These are phyloP conservation scores for Podospora comata DNA, from an alignment of 495 filamentous ascomycete genomes.

Conservation along the genomic window DNA sequence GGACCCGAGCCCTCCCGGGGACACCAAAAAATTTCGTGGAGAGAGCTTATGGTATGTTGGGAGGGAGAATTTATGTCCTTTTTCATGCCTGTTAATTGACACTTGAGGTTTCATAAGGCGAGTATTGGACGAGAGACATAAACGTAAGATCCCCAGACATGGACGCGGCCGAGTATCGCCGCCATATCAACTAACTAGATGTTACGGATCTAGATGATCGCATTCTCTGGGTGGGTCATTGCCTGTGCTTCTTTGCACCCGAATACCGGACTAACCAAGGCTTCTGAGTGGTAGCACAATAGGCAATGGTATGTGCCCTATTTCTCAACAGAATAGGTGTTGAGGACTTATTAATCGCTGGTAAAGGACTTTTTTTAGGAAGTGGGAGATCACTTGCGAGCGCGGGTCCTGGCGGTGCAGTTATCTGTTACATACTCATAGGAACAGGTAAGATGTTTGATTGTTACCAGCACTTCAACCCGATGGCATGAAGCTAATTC, in stretches of 20 bases:
- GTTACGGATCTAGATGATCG: slow-evolving; percentile 30
- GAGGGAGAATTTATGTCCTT: not conserved
- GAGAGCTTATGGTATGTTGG: slow-evolving; percentile 30
- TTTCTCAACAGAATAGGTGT: not conserved
- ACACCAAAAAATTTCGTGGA: slow-evolving; percentile 29
- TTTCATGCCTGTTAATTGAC: not conserved
- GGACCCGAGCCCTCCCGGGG: slow-evolving; percentile 28
- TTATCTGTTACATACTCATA: slow-evolving; percentile 42
- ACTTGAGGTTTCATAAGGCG: slow-evolving; percentile 8
- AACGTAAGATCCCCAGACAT: slow-evolving; percentile 16
- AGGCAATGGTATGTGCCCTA: slow-evolving; percentile 24
- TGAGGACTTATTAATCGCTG: not conserved
- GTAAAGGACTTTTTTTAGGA: slow-evolving; percentile 35
- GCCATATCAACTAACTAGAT: not conserved
- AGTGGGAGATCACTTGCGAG: slow-evolving; percentile 35
- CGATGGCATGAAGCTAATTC: not conserved
- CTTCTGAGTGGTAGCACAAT: slow-evolving; percentile 22
- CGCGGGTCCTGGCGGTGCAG: slow-evolving; percentile 39
- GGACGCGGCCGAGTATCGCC: too few relatives aligned
- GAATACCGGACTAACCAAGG: not conserved
- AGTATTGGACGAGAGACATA: slow-evolving; percentile 38
- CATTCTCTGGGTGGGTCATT: slow-evolving; percentile 37
- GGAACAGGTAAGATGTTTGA: slow-evolving; percentile 28
- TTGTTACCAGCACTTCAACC: not conserved
- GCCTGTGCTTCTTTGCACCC: not conserved